Base-by-base conservation (phyloP, 768 basidiomycete genomes). In the Pulveroboletus sp. region DNA sequence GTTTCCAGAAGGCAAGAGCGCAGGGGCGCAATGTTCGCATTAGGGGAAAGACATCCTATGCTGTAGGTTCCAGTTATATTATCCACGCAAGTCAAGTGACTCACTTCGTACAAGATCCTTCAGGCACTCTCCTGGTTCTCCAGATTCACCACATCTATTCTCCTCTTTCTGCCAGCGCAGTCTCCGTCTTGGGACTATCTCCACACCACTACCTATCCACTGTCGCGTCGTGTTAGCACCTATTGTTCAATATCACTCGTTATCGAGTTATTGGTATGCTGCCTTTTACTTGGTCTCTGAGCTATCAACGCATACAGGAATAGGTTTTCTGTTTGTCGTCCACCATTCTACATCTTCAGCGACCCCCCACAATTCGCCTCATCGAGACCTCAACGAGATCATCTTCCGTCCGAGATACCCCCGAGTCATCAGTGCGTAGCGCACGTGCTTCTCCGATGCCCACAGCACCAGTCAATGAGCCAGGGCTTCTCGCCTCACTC, bases 1-100 rank as follows among this genome's bases (percentile, higher is more conserved):
- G 77, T 9, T 70, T 79, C 47, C 76, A 76, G 55, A 76, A 71
- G 56, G 81, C 84, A 11, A 77, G 79, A 57, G 70, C 78, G 37
- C 87, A 90, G 71, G 86, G 89, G 2, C 79, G 87, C 17, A 78
- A 82, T 53, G 75, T 90, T 21, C 80, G 85, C 43, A 71, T 88
- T 32, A 75, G 72, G 26, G 86, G 89, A 18, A 86, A 82, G 64
- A 68, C 66, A 8, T 60, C 66, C 50, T 87, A 91, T 61, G 81
- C 79, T 54, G 89, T 85, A 61, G 47, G 83, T 68, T 17, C 17
- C 27, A 13, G 5, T 37, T 24, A 11, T 43, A 15, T 21, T 21
- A 43, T 46, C 39, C 30, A 31, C n/a, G 7, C 35, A 8, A 10
- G 14, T 28, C 17, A 43, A 31, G 39, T 10, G 43, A n/a, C 46